phyloP scores from a whole-genome alignment of 2,329 filamentous ascomycete genomes.

The Fusarium subglutinans region DNA sequence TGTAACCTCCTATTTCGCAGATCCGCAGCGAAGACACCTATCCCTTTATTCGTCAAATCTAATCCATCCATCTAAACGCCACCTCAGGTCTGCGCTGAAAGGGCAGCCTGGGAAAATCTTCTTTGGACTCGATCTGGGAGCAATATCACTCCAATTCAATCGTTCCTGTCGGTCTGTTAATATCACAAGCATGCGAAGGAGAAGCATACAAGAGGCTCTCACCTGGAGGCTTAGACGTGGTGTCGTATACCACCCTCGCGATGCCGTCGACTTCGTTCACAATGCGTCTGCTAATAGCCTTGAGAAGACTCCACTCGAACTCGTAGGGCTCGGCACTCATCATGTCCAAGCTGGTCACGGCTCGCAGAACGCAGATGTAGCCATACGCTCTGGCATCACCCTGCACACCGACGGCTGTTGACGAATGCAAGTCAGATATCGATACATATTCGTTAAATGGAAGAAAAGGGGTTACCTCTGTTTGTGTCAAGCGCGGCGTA shows the following conservation, averaged over 20 bases:
- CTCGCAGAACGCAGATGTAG: conserved; percentile 42
- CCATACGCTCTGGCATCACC: background rate
- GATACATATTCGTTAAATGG: background rate
- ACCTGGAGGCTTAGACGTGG: conserved; percentile 5
- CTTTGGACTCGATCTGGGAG: background rate
- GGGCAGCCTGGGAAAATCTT: background rate
- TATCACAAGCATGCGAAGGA: background rate
- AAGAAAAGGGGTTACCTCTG: conserved; percentile 8
- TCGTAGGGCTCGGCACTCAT: conserved; percentile 71
- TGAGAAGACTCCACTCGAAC: conserved; percentile 10
- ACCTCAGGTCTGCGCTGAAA: background rate
- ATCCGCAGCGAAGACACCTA: background rate
- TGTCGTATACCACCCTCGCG: conserved; percentile 9
- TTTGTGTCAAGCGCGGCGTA: conserved; percentile 41
- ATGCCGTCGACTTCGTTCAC: conserved; percentile 17
- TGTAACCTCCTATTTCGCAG: background rate
- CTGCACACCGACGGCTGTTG: conserved; percentile 50
- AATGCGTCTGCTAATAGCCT: conserved; percentile 15
- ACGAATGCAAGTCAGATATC: conserved; percentile 9
- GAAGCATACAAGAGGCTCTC: background rate
- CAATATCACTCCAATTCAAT: background rate
- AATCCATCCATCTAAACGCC: conserved; percentile 4
- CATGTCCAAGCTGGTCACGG: conserved; percentile 58
- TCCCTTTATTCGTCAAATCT: conserved; percentile 2
- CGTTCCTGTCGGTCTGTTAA: background rate